Conservation (phyloP, 2,329 filamentous ascomycete species). For the Pleurostoma richardsiae region DNA sequence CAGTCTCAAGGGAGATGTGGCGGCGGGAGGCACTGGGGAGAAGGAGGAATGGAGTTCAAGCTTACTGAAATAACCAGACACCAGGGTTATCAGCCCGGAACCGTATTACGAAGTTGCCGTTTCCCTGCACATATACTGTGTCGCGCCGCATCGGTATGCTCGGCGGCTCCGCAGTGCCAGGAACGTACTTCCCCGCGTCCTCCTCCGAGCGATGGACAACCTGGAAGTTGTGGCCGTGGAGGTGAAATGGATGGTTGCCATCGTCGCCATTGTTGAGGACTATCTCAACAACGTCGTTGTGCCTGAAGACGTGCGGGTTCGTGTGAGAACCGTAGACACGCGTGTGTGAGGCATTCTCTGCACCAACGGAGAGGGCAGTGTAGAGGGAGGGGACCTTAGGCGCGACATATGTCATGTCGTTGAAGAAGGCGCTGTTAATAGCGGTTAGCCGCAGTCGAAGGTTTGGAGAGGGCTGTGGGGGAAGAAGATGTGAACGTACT, state of each 20-base stretch:
- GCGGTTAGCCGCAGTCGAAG: background rate
- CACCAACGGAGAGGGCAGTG: constrained; percentile 51
- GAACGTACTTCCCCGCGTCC: background rate
- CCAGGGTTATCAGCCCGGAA: constrained; percentile 46
- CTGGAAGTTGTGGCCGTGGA: constrained; percentile 43
- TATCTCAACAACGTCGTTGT: constrained; percentile 49
- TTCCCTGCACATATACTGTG: constrained; percentile 35
- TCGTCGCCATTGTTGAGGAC: constrained; percentile 58
- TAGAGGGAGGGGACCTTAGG: constrained; percentile 66
- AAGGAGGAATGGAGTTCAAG: too few relatives aligned
- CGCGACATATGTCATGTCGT: constrained; percentile 57
- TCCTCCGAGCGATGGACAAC: background rate
- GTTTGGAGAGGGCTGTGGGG: too few relatives aligned
- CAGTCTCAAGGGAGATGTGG: too few relatives aligned
- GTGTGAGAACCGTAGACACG: constrained; percentile 45
- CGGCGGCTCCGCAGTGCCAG: background rate
- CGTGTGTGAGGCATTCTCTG: constrained; percentile 37
- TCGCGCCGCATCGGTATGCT: constrained; percentile 34
- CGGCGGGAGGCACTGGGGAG: too few relatives aligned
- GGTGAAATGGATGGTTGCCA: constrained; percentile 61
- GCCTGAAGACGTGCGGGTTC: constrained; percentile 47
- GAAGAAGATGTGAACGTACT: background rate
- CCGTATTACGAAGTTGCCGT: constrained; percentile 42
- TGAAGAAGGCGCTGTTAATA: constrained; percentile 43
- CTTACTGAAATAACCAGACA: constrained; percentile 30